A percentile compares a stretch with the other conserved stretches of the same genome.
Conservation (phyloP, 148 eudicot species). For the Diospyros lotus region DNA sequence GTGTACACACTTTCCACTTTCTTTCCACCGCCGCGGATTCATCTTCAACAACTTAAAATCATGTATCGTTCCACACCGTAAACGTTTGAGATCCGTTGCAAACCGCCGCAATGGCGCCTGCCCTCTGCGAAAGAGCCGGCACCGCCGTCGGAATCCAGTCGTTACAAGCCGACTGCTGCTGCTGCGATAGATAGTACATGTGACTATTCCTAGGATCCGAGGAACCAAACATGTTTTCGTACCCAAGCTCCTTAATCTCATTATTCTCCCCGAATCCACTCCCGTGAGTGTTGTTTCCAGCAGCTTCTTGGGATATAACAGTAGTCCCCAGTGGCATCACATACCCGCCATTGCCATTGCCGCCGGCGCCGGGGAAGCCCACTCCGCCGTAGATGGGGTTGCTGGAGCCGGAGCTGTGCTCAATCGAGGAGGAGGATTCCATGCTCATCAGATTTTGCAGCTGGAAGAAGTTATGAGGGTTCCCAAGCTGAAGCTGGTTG, state of each 20-base stretch:
- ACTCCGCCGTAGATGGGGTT: slow-evolving; percentile 12
- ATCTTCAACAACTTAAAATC: background rate
- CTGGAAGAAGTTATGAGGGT: slow-evolving; percentile 54
- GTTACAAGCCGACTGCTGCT: slow-evolving; percentile 38
- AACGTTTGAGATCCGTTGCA: slow-evolving; percentile 49
- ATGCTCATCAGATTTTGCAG: background rate
- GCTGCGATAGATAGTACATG: slow-evolving; percentile 42
- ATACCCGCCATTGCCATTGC: slow-evolving; percentile 22
- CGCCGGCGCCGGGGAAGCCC: slow-evolving; percentile 31
- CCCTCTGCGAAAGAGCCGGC: slow-evolving; percentile 36
- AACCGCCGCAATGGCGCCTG: slow-evolving; percentile 26
- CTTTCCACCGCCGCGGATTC: background rate
- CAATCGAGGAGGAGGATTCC: slow-evolving; percentile 15
- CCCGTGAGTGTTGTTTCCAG: slow-evolving; percentile 14
- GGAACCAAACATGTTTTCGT: slow-evolving; percentile 22
- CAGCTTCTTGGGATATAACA: slow-evolving; percentile 17
- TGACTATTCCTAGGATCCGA: background rate
- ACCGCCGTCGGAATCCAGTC: slow-evolving; percentile 72
- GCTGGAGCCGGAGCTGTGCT: slow-evolving; percentile 58
- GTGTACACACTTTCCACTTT: too few relatives aligned
- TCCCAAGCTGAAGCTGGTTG: slow-evolving; percentile 50
- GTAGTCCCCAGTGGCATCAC: slow-evolving; percentile 30
- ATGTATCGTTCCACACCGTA: slow-evolving; percentile 69
- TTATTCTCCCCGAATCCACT: slow-evolving; percentile 13
- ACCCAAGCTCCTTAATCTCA: slow-evolving; percentile 5